Evolutionary conservation across 257 asterid genomes (phyloP).

Genomic region (Solanum pimpinellifolium): DNA sequence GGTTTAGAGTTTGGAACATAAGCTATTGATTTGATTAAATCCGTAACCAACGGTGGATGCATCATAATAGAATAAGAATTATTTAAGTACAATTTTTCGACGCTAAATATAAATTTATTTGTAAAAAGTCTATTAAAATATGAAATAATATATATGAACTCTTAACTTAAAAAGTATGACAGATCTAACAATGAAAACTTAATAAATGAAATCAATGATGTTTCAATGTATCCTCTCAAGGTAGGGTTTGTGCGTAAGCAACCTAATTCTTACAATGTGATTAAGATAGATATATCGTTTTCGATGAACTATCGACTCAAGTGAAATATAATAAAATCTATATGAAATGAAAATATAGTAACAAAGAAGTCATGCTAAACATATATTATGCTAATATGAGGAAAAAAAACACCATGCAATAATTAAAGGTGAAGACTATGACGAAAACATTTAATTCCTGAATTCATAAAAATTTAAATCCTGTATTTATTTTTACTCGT

Average conservation of each 20-base stretch:
- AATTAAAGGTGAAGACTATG: neutral
- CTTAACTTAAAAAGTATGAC: neutral
- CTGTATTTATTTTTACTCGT: rapidly evolving
- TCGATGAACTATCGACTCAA: neutral
- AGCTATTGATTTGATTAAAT: neutral
- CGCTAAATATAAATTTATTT: no score
- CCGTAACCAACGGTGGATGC: neutral
- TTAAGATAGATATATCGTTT: neutral
- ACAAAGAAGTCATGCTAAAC: neutral
- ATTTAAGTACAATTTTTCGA: no score
- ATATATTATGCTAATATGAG: neutral
- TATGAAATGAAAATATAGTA: neutral
- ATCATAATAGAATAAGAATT: neutral
- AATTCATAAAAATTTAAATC: neutral
- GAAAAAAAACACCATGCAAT: neutral
- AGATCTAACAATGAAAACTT: neutral
- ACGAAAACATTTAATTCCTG: neutral
- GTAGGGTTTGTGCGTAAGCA: no score
- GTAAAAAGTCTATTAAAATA: no score
- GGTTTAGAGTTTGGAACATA: neutral
- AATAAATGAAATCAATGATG: neutral
- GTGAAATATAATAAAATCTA: neutral
- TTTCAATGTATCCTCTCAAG: neutral
- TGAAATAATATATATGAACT: neutral
- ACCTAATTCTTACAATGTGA: neutral